Conservation (phyloP, 2,329 filamentous ascomycete species). For the Calonectria naviculata region DNA sequence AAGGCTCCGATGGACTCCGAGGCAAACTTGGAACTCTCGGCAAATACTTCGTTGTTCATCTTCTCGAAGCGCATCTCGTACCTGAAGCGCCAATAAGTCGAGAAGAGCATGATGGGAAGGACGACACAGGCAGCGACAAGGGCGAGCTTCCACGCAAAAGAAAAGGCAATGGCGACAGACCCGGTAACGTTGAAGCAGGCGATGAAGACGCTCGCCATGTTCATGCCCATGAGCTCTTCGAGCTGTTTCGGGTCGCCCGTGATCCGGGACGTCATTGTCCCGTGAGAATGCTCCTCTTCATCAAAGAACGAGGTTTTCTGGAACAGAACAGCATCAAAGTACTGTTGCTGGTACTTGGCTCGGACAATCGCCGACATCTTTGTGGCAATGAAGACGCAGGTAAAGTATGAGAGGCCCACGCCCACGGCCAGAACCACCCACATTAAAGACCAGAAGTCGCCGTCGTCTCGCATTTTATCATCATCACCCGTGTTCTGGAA, state of each 20-base stretch:
- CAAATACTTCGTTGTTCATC: slow-evolving; percentile 75
- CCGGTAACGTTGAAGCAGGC: slow-evolving; percentile 75
- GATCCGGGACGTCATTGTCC: slow-evolving; percentile 68
- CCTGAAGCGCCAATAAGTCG: slow-evolving; percentile 63
- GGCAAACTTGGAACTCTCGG: slow-evolving; percentile 79
- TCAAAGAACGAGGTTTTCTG: slow-evolving; percentile 73
- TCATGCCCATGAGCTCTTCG: slow-evolving; percentile 71
- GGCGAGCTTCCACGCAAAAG: slow-evolving; percentile 82
- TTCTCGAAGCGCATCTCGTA: slow-evolving; percentile 76
- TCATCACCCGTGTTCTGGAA: slow-evolving; percentile 54
- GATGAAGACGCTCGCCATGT: slow-evolving; percentile 71
- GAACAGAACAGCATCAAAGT: slow-evolving; percentile 69
- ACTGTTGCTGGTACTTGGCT: slow-evolving; percentile 67
- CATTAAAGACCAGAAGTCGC: slow-evolving; percentile 74
- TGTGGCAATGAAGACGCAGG: slow-evolving; percentile 50
- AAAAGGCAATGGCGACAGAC: slow-evolving; percentile 73
- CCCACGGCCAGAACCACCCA: slow-evolving; percentile 69
- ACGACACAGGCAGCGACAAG: slow-evolving; percentile 74
- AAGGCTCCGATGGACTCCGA: slow-evolving; percentile 80
- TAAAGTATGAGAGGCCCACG: slow-evolving; percentile 64
- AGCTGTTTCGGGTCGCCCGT: slow-evolving; percentile 68
- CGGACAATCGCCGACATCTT: slow-evolving; percentile 61
- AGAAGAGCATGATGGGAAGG: slow-evolving; percentile 59
- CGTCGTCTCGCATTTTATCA: slow-evolving; percentile 51
- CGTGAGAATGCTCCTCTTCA: slow-evolving; percentile 67